These are phyloP conservation scores for Suillus clintonianus DNA, from an alignment of 768 basidiomycete genomes.

Conservation along the genomic window DNA sequence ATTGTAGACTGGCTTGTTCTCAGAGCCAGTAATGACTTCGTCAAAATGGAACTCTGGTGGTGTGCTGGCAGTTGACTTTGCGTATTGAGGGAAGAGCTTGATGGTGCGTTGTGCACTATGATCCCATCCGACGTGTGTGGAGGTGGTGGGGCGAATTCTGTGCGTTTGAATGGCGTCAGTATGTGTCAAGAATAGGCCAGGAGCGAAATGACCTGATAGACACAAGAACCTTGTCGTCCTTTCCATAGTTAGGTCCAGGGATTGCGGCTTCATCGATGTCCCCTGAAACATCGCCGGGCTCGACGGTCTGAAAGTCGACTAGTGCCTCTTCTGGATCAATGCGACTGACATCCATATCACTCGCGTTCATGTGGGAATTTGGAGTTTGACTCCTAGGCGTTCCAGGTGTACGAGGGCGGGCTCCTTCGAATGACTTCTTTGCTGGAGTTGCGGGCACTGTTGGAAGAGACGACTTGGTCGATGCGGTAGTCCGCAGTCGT, in stretches of 20 bases:
- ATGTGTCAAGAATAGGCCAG: neutral
- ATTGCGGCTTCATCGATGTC: slow-evolving; percentile 63
- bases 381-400: slow-evolving; percentile 58
- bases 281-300: slow-evolving; percentile 65
- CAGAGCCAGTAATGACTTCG: slow-evolving; percentile 73
- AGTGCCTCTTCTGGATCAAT: slow-evolving; percentile 76
- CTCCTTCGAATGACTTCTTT: slow-evolving; percentile 37
- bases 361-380: slow-evolving; percentile 42
- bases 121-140: slow-evolving; percentile 56
- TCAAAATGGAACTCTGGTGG: slow-evolving; percentile 67
- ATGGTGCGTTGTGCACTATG: slow-evolving; percentile 48
- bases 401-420: slow-evolving; percentile 54
- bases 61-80: slow-evolving; percentile 44
- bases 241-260: slow-evolving; percentile 55
- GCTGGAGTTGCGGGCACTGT: slow-evolving; percentile 59
- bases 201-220: slow-evolving; percentile 60
- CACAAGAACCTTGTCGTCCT: slow-evolving; percentile 84
- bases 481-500: slow-evolving; percentile 22
- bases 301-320: slow-evolving; percentile 74
- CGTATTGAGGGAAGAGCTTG: slow-evolving; percentile 59
- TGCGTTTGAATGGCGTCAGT: slow-evolving; percentile 4
- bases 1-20: slow-evolving; percentile 79
- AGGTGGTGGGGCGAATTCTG: slow-evolving; percentile 66
- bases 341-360: slow-evolving; percentile 76
- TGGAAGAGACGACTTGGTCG: slow-evolving; percentile 37